phyloP scores from a whole-genome alignment of 2,329 filamentous ascomycete species.

The Aureobasidium sp. region DNA sequence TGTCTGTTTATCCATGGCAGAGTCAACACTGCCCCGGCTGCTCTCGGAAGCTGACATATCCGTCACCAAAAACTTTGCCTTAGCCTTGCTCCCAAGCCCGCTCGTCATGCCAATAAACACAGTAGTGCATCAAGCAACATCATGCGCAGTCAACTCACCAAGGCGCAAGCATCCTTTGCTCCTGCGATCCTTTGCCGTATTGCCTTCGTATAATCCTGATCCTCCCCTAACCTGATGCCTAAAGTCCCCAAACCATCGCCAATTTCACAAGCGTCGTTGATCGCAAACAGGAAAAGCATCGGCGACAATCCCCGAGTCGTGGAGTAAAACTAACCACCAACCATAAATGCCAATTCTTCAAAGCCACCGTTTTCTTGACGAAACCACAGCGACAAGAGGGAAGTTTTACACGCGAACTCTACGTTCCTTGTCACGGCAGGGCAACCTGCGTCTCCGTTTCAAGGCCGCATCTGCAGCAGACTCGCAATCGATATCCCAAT shows the following conservation, averaged over 20 bases:
- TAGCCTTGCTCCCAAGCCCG: slow-evolving; percentile 10
- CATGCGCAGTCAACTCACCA: background rate
- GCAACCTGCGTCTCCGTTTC: background rate
- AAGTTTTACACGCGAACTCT: background rate
- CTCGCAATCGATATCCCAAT: background rate
- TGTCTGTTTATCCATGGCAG: background rate
- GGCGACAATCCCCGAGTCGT: background rate
- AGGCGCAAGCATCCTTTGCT: background rate
- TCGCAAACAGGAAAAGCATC: background rate
- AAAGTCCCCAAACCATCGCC: background rate
- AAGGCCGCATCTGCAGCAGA: background rate
- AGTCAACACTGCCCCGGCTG: background rate
- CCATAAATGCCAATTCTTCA: background rate
- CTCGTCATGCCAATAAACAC: slow-evolving; percentile 9
- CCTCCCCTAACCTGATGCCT: background rate
- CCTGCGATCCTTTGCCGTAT: background rate
- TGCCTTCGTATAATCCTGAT: background rate
- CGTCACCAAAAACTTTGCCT: slow-evolving; percentile 1
- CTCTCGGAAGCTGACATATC: slow-evolving; percentile 8
- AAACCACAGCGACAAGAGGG: background rate
- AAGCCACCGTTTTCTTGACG: background rate
- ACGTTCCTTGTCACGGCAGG: background rate
- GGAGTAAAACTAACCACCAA: background rate
- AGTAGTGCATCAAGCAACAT: background rate
- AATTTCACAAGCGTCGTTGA: background rate